Evolutionary conservation across 2,329 filamentous ascomycete species (phyloP), one percentile per base, ranked within the genome.

Genomic region (Calonectria fujianensis): DNA sequence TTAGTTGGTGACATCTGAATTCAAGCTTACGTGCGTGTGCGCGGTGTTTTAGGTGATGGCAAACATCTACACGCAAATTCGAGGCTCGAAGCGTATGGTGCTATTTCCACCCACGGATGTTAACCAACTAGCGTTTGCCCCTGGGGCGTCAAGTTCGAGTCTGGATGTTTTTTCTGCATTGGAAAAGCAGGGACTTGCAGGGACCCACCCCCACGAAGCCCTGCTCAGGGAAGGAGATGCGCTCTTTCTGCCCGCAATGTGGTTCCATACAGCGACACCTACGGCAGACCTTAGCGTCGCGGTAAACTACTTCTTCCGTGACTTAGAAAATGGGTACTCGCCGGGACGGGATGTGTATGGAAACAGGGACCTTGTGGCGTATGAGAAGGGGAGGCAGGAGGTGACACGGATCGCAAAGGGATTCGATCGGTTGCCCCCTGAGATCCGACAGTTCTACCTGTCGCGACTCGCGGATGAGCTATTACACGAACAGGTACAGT

Each of bases 231-330:
- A 94, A 0, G 95, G 95, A 1, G 95, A 98, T 72, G 89, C 96
- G 2, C 86, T 98, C 11, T 96, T 94, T 83, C 89, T 98, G 37
- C 96, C 96, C 0, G 91, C 95, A 0, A 89, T 97, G 79, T 98
- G 96, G 96, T 89, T 95, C 16, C 96, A 98, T 83, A 93, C 95
- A 0, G 93, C 93, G 2, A 88, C 90, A 0, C 92, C 93, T 1
- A 87, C 84, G 1, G 85, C 89, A 10, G 83, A 87, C 57, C 83
- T 91, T 74, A 96, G 94, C 78, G 88, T 98, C 10, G 95, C 95
- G 0, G 93, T 98, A n/a, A 98, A 98, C 82, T 90, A 96, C 35
- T 98, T 98, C 87, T 98, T 97, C 86, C 91, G 92, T 54, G 93
- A 93, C 75, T 87, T 97, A 13, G 86, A 92, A 4, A 86, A 83